phyloP scores from a whole-genome alignment of 192 early-diverging fungal genomes.

The Coemansia sp. region DNA sequence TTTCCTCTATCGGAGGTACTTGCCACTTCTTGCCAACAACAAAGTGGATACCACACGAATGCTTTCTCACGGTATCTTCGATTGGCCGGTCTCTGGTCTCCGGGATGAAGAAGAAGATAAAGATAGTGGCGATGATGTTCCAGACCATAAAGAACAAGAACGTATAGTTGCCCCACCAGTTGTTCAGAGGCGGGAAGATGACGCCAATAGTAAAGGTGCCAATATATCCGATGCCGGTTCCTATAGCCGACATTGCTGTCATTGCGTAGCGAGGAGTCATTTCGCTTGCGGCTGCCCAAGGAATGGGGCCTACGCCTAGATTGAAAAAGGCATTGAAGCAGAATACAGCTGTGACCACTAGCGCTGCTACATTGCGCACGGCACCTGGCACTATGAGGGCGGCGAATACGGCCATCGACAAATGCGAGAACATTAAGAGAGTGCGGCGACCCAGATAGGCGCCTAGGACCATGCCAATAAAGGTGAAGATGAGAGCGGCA shows the following conservation, averaged over 20 bases:
- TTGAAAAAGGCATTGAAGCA: conserved; percentile 76
- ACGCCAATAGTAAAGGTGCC: conserved; percentile 61
- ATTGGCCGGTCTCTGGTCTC: conserved; percentile 77
- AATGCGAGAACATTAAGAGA: conserved; percentile 64
- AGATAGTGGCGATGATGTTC: conserved; percentile 61
- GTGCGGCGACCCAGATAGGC: conserved; percentile 69
- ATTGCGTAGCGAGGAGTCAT: conserved; percentile 73
- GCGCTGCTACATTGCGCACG: conserved; percentile 45
- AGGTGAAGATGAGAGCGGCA: conserved; percentile 45
- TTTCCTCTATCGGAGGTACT: conserved; percentile 21
- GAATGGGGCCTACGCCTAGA: conserved; percentile 77
- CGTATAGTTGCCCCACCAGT: conserved; percentile 53
- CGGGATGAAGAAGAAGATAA: conserved; percentile 67
- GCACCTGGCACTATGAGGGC: conserved; percentile 62
- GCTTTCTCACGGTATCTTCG: conserved; percentile 58
- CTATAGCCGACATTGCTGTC: conserved; percentile 65
- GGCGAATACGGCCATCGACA: conserved; percentile 61
- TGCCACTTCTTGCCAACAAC: conserved; percentile 45
- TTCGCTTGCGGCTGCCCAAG: conserved; percentile 80
- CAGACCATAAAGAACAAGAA: conserved; percentile 69
- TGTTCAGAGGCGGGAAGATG: conserved; percentile 57
- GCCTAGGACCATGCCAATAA: conserved; percentile 56
- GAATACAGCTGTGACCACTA: conserved; percentile 64
- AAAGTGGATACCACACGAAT: conserved; percentile 47
- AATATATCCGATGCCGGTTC: conserved; percentile 73